Evolutionary conservation across 306 rosid genomes (phyloP).

Genomic region (Alnus glutinosa): DNA sequence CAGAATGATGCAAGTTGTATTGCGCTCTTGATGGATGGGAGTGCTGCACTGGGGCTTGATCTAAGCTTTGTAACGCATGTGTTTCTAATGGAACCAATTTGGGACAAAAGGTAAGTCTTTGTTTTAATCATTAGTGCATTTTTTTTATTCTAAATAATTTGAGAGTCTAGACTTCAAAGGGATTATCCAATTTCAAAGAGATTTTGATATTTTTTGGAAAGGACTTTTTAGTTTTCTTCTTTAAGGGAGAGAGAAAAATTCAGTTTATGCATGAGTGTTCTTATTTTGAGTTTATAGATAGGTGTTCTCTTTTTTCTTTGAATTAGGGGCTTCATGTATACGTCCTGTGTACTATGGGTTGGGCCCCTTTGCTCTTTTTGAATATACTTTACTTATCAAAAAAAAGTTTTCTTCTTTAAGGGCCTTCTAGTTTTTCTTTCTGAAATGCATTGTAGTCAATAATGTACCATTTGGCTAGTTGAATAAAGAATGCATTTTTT

Average conservation of each 20-base stretch:
- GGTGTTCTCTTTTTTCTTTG: too few relatives aligned
- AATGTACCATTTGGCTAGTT: neutral
- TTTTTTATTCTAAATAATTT: neutral
- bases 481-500: neutral
- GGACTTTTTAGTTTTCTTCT: neutral
- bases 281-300: too few relatives aligned
- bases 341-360: too few relatives aligned
- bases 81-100: slow-evolving; percentile 95
- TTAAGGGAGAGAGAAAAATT: too few relatives aligned
- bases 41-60: slow-evolving; percentile 98
- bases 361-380: too few relatives aligned
- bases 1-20: slow-evolving; percentile 80
- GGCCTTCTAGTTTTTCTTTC: neutral
- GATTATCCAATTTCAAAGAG: slow-evolving; percentile 23
- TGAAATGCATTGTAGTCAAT: neutral
- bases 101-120: slow-evolving; percentile 85
- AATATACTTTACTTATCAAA: too few relatives aligned
- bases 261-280: too few relatives aligned
- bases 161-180: slow-evolving; percentile 18
- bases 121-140: slow-evolving; percentile 20
- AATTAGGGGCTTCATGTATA: too few relatives aligned
- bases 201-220: neutral
- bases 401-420: too few relatives aligned
- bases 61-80: slow-evolving; percentile 90
- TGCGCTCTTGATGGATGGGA: slow-evolving; percentile 98